Conservation (phyloP, 1,284 basidiomycete species). For the Cryptococcus jaspeensis region DNA sequence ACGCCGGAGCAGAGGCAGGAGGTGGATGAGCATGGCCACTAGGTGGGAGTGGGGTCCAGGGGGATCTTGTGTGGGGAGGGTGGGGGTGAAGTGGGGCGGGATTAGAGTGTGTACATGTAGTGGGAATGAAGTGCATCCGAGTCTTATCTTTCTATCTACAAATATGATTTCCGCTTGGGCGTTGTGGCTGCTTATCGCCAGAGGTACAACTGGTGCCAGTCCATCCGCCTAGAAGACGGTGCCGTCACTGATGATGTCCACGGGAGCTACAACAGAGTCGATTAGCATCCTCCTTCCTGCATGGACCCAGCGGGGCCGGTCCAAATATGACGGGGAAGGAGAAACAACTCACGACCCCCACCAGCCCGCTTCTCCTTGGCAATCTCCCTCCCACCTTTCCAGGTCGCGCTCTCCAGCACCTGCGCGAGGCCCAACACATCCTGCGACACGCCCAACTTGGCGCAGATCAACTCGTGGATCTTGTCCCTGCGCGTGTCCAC, state of each 20-base stretch:
- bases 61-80: background rate
- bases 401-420: constrained; percentile 88
- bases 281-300: background rate
- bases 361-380: constrained; percentile 75
- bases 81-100: no score
- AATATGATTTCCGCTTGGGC: background rate
- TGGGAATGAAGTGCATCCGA: background rate
- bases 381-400: constrained; percentile 92
- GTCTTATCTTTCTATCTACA: background rate
- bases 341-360: constrained; percentile 57
- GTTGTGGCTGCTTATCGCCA: no score
- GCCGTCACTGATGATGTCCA: constrained; percentile 40
- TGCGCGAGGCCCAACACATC: constrained; percentile 66
- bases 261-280: constrained; percentile 21
- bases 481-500: constrained; percentile 64
- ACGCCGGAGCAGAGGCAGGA: constrained; percentile 69
- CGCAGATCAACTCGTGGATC: constrained; percentile 69
- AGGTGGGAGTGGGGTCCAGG: constrained; percentile 9
- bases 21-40: constrained; percentile 63
- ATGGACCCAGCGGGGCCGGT: background rate
- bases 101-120: no score
- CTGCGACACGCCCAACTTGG: constrained; percentile 58
- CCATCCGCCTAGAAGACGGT: constrained; percentile 28
- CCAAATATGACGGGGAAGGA: background rate
- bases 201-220: no score